Conservation (phyloP, 106 monocot species). For the Phalaenopsis equestris region DNA sequence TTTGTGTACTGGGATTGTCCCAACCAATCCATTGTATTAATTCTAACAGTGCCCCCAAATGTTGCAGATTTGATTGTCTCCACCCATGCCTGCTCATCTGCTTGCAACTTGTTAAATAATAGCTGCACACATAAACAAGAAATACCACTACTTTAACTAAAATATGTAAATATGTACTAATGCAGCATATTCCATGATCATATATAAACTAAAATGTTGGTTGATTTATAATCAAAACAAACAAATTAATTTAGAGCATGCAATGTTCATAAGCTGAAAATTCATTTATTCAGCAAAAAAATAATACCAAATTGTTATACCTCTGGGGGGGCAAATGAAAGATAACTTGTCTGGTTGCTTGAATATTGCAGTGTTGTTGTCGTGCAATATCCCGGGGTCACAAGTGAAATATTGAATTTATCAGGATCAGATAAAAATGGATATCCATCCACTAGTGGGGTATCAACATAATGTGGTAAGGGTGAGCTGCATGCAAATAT, state of each 20-base stretch:
- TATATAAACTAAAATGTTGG: background rate
- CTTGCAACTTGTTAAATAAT: constrained; percentile 61
- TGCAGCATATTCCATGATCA: background rate
- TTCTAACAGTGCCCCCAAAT: constrained; percentile 54
- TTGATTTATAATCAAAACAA: background rate
- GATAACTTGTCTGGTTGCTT: constrained; percentile 89
- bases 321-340: constrained; percentile 96
- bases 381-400: constrained; percentile 54
- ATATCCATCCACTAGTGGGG: constrained; percentile 67
- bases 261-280: background rate
- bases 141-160: background rate
- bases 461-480: constrained; percentile 48
- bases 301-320: constrained; percentile 18
- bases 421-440: constrained; percentile 60
- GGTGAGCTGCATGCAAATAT: constrained; percentile 61
- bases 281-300: background rate
- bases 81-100: constrained; percentile 93
- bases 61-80: constrained; percentile 85
- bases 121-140: constrained; percentile 37
- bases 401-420: constrained; percentile 48
- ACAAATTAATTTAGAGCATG: too few species aligned
- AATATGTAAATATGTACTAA: background rate
- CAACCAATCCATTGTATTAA: constrained; percentile 95
- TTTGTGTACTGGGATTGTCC: constrained; percentile 70
- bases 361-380: constrained; percentile 20